phyloP scores from a whole-genome alignment of 2,329 filamentous ascomycete species.

The Xylaria digitata region DNA sequence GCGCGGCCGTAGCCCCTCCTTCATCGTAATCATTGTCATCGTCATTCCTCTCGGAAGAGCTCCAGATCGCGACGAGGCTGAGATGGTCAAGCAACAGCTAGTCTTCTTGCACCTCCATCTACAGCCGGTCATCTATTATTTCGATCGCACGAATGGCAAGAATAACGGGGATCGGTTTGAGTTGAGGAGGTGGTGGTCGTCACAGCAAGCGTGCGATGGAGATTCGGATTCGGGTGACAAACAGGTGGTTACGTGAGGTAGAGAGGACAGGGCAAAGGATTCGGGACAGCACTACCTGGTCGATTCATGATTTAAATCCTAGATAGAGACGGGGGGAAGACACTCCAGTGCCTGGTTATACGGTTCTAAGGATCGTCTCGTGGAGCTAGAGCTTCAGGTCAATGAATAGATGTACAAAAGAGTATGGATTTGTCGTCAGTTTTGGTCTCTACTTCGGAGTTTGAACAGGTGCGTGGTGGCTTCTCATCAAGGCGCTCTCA shows the following conservation, averaged over 20 bases:
- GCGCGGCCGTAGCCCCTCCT: conserved; percentile 4
- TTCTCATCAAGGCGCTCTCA: conserved; percentile 19
- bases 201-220: conserved; percentile 41
- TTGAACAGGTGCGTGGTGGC: conserved; percentile 25
- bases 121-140: conserved; percentile 18
- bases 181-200: conserved; percentile 28
- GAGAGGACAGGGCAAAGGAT: conserved; percentile 40
- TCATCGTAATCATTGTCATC: conserved; percentile 3
- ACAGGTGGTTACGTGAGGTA: conserved; percentile 48
- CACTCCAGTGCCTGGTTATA: conserved; percentile 12
- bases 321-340: conserved; percentile 27
- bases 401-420: conserved; percentile 6
- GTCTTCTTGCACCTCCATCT: conserved; percentile 21
- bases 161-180: conserved; percentile 31
- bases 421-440: conserved; percentile 15
- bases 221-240: conserved; percentile 43
- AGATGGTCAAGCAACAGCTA: conserved; percentile 11
- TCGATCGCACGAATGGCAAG: conserved; percentile 32
- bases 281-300: conserved; percentile 62
- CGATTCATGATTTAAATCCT: conserved; percentile 64
- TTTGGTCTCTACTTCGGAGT: conserved; percentile 28
- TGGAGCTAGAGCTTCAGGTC: conserved; percentile 23
- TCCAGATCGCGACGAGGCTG: conserved; percentile 36
- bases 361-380: conserved; percentile 25
- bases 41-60: background rate